Evolutionary conservation across 148 eudicot genomes (phyloP).

Genomic region (Spergularia bocconei): DNA sequence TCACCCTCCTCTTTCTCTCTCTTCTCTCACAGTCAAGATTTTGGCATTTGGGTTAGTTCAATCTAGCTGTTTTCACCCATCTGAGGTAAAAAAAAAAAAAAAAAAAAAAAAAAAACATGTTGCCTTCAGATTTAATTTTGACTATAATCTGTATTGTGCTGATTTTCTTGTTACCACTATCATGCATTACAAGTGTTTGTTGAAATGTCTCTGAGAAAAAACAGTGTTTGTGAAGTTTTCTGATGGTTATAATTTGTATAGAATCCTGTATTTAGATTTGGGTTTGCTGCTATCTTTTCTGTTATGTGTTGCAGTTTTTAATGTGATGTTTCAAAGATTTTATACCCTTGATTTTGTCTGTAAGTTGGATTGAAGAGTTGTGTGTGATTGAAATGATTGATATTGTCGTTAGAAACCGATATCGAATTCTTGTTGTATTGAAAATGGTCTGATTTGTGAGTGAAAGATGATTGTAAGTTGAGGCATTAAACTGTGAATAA

Average conservation of each 20-base stretch:
- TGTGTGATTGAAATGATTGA: not conserved
- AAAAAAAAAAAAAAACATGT: not conserved
- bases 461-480: not conserved
- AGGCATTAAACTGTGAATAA: not conserved
- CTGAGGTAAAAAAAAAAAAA: constrained; percentile 7
- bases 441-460: not conserved
- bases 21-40: not conserved
- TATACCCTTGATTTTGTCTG: not conserved
- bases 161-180: not conserved
- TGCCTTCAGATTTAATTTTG: not conserved
- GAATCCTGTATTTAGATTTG: not conserved
- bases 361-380: not conserved
- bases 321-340: not conserved
- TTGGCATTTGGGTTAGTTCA: not conserved
- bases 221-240: no score
- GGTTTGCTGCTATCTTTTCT: not conserved
- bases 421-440: not conserved
- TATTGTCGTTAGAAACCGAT: not conserved
- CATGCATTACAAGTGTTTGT: constrained; percentile 1
- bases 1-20: no score
- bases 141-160: not conserved
- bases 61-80: not conserved
- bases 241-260: not conserved
- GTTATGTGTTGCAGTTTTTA: not conserved
- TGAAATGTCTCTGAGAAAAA: constrained; percentile 13